Percentiles rank a stretch among this genome's conserved stretches.
These are phyloP conservation scores for Neophaeococcomyces aloes DNA, from an alignment of 2,329 filamentous ascomycete genomes.

Conservation along the genomic window DNA sequence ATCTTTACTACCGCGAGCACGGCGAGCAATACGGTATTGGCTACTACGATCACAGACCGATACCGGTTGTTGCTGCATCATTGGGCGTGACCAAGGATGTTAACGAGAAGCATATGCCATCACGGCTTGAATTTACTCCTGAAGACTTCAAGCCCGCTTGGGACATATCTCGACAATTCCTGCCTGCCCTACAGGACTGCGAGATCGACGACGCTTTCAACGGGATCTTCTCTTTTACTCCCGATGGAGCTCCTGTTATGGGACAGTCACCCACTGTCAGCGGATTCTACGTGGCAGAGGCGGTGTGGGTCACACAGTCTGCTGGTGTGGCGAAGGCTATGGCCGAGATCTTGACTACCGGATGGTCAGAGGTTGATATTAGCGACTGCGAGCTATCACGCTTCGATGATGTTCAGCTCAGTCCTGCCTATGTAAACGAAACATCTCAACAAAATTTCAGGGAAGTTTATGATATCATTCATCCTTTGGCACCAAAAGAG, in stretches of 20 bases:
- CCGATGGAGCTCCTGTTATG: conserved; percentile 51
- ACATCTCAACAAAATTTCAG: conserved; percentile 52
- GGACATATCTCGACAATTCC: conserved; percentile 44
- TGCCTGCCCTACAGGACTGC: conserved; percentile 43
- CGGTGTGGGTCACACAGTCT: conserved; percentile 58
- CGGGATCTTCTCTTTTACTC: conserved; percentile 56
- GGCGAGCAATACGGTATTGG: conserved; percentile 54
- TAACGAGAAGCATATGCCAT: conserved; percentile 53
- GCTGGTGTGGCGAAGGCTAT: conserved; percentile 52
- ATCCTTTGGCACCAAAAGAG: conserved; percentile 48
- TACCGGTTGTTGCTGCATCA: conserved; percentile 47
- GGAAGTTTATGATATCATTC: conserved; percentile 55
- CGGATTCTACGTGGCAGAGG: conserved; percentile 54
- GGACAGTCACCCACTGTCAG: conserved; percentile 49
- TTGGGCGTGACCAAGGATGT: conserved; percentile 46
- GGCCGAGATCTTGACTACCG: conserved; percentile 48
- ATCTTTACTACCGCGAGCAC: conserved; percentile 56
- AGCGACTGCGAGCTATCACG: conserved; percentile 50
- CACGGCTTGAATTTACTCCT: conserved; percentile 48
- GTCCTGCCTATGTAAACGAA: conserved; percentile 45
- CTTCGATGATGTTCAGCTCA: conserved; percentile 52
- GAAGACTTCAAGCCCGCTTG: conserved; percentile 53
- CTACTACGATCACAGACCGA: conserved; percentile 53
- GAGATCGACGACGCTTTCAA: conserved; percentile 53
- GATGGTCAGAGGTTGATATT: conserved; percentile 46